Evolutionary conservation across 116 monocot species (phyloP), one percentile per base, ranked within the genome.

Genomic region (Phalaenopsis hybrid): DNA sequence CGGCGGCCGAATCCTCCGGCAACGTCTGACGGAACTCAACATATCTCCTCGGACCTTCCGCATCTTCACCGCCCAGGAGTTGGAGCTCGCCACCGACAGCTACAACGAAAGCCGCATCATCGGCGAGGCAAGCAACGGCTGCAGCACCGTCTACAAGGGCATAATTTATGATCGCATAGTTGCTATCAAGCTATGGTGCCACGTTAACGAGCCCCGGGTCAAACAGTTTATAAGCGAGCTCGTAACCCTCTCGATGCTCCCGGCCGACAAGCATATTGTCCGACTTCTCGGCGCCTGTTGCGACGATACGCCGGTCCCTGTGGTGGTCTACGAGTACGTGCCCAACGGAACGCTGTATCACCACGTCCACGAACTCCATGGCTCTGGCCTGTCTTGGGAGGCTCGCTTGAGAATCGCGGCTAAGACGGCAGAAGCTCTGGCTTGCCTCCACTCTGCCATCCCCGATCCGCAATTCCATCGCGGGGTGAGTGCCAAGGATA

Each of bases 211-310:
- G 11, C 52, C 23, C 76, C 68, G 80, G 10, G 65, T 88, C 6
- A 85, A 87, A 37, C 86, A 87, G 72, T 86, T 88, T 69, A 76
- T 90, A 10, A 90, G 86, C 20, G 86, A 90, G 51, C 70, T 90
- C 0, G 20, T 84, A 2, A 57, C 84, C 8, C 85, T 90, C 10
- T 87, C 90, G 0, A 65, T 78, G 17, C 57, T 86, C 37, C 61
- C 61, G 9, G 75, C 74, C 28, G 86, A 90, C 79, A 79, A 51
- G 55, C 84, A 86, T 55, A 78, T 88, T 23, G 86, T 88, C 18
- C 80, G 49, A 75, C 77, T 90, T 8, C 1, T 88, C 1, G 86
- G 86, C 0, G 21, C 61, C 61, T 90, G 88, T 23, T 90, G 84
- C 44, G 9, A 86, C 8, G 88, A 90, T 51, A 86, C 86, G 1